phyloP scores from a whole-genome alignment of 2,329 filamentous ascomycete species.

The Penicillium sumatraense region DNA sequence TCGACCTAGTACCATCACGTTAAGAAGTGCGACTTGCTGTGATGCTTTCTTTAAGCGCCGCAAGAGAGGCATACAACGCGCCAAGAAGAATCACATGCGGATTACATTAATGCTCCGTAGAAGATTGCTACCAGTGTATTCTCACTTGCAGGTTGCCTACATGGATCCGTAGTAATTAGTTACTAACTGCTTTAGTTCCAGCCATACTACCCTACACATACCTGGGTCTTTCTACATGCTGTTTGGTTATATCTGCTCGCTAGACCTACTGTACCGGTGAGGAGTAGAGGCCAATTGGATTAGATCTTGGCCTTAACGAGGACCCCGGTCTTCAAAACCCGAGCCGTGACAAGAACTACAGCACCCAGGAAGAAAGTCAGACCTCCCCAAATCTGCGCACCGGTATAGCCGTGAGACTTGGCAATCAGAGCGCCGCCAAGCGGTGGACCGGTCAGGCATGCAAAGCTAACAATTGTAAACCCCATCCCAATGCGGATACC shows the following conservation, averaged over 20 bases:
- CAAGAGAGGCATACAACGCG: too few relatives aligned
- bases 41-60: too few relatives aligned
- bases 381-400: conserved; percentile 52
- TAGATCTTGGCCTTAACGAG: conserved; percentile 12
- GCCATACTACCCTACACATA: too few relatives aligned
- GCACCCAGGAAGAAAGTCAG: conserved; percentile 17
- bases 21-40: too few relatives aligned
- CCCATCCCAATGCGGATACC: conserved; percentile 38
- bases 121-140: too few relatives aligned
- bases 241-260: neutral
- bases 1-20: too few relatives aligned
- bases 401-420: conserved; percentile 46
- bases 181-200: too few relatives aligned
- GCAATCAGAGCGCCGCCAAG: conserved; percentile 54
- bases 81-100: too few relatives aligned
- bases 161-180: neutral
- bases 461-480: conserved; percentile 51
- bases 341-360: conserved; percentile 14
- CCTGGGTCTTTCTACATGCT: neutral
- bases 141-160: neutral
- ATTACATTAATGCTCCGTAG: too few relatives aligned
- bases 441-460: conserved; percentile 52
- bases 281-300: neutral
- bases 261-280: neutral
- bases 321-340: conserved; percentile 10